A percentile compares a stretch with the other conserved stretches of the same genome.
These are phyloP conservation scores for Infundibulicybe gibba DNA, from an alignment of 768 basidiomycete species.

Conservation along the genomic window DNA sequence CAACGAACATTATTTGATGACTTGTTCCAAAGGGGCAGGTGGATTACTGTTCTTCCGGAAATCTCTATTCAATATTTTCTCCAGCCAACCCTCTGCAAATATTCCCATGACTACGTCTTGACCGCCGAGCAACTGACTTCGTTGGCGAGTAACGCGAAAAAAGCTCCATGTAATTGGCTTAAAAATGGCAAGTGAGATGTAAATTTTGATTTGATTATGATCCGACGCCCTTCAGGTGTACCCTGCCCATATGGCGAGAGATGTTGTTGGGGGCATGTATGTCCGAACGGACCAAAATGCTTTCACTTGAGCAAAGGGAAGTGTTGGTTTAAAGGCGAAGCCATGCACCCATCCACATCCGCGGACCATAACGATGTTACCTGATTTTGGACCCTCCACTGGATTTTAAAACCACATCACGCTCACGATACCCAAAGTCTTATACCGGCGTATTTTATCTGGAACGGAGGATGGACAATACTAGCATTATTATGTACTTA, in stretches of 20 bases:
- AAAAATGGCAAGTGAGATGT: slow-evolving; percentile 55
- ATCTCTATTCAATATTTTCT: slow-evolving; percentile 11
- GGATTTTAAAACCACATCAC: no score
- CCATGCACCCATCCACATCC: slow-evolving; percentile 34
- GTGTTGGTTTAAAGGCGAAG: slow-evolving; percentile 83
- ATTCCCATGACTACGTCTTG: slow-evolving; percentile 77
- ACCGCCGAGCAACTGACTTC: slow-evolving; percentile 68
- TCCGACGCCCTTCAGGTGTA: slow-evolving; percentile 38
- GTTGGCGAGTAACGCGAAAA: slow-evolving; percentile 76
- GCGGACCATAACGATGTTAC: slow-evolving; percentile 6
- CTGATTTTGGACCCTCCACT: no score
- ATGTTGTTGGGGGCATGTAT: slow-evolving; percentile 84
- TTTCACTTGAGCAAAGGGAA: slow-evolving; percentile 74
- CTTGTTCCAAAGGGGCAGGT: slow-evolving; percentile 73
- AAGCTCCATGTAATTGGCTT: slow-evolving; percentile 81
- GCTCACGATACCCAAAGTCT: no score
- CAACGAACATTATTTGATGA: slow-evolving; percentile 82
- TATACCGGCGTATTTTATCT: background rate
- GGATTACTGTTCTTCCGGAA: slow-evolving; percentile 4
- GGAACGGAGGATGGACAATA: slow-evolving; percentile 13
- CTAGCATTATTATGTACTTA: slow-evolving; percentile 9
- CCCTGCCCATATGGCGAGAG: slow-evolving; percentile 71
- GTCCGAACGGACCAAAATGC: slow-evolving; percentile 74
- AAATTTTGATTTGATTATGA: background rate
- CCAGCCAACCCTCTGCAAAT: slow-evolving; percentile 68